Base-by-base conservation (phyloP, 108 stramenopile species). In the Pseudonitzschia multiseries region DNA sequence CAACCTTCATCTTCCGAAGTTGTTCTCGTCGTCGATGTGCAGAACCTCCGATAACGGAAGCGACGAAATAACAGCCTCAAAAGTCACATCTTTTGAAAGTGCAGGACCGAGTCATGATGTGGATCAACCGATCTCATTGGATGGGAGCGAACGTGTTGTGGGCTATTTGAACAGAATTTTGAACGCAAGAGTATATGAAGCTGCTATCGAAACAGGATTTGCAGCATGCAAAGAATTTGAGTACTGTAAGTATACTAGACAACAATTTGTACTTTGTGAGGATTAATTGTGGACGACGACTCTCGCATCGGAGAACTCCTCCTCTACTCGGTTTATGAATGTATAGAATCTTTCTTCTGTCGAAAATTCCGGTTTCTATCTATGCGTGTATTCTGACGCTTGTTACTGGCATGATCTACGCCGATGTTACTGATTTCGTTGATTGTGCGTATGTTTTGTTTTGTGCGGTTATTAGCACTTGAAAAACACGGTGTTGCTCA, bases 101-200 rank as follows among this genome's bases (percentile, higher is more conserved):
- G 20, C 54, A 10, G 24, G 14, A 62, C 61, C 33, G 9, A 33
- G 13, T 62, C 52, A 74, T 24, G 59, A 62, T 17, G 3, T 28
- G 36, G 13, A 60, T 21, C 29, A 81, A 76, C 87, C 84, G 13
- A 75, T 85, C 31, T 63, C 85, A 15, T 70, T 85, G 63, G 83
- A 85, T 74, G 57, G 81, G 28, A 88, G 82, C 60, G 84, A 83
- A 67, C 84, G 81, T 68, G 88, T 79, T 0, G 78, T 86, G 20
- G 90, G 90, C 54, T 96, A 97, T 74, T 70, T 96, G 41, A 83
- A 86, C 54, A 79, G 80, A 70, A 94, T 98, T 50, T 73, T 98
- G 29, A 97, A 97, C 70, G 92, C 96, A 14, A 86, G 93, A 44
- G 97, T 98, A 18, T 98, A 98, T 80, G 97, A 97, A 65, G 89